Evolutionary conservation across 768 basidiomycete species (phyloP).

Genomic region (Auriculariales sp.): DNA sequence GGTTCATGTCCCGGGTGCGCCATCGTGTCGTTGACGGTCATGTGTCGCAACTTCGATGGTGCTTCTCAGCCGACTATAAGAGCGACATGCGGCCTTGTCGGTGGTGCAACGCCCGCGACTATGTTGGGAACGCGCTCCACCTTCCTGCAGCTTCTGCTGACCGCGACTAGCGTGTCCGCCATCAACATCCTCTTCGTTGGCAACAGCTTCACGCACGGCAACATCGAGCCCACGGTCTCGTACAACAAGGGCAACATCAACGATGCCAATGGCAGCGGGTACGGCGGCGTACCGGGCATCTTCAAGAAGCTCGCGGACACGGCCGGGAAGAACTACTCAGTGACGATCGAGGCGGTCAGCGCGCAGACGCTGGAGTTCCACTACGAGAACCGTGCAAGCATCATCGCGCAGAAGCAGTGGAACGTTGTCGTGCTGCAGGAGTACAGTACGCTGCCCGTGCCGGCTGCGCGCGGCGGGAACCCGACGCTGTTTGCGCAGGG

Average conservation of each 20-base stretch:
- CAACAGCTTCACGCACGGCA: slow-evolving; percentile 1
- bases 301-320: background rate
- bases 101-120: too few relatives aligned
- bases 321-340: background rate
- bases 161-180: background rate
- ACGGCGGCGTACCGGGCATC: background rate
- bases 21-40: too few relatives aligned
- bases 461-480: background rate
- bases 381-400: background rate
- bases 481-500: background rate
- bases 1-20: too few relatives aligned
- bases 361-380: background rate
- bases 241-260: background rate
- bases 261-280: background rate
- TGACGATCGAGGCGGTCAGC: background rate
- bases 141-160: background rate
- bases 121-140: too few relatives aligned
- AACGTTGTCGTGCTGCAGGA: background rate
- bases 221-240: background rate
- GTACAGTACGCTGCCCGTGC: background rate
- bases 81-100: too few relatives aligned
- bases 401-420: background rate
- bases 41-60: too few relatives aligned
- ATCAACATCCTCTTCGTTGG: background rate
- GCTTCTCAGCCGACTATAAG: too few relatives aligned